Evolutionary conservation across 441 rosid genomes (phyloP), one percentile per base, ranked within the genome.

Genomic region (Dalechampia spathulata): DNA sequence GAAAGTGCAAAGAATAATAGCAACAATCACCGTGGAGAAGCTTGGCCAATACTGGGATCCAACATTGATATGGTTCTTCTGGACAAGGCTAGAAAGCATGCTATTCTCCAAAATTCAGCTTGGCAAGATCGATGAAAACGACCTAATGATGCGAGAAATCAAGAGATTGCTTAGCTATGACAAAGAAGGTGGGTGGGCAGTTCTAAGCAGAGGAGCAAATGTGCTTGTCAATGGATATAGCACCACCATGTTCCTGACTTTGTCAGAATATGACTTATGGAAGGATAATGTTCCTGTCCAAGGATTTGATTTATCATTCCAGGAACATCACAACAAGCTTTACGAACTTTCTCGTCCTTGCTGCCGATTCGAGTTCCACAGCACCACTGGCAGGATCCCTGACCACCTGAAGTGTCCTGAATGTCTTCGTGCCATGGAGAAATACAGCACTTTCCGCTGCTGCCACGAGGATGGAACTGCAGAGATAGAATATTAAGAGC

Each of bases 71-170:
- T 83, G 85, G 90, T 80, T 51, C 63, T 85, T 85, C 71, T 88
- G 96, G 96, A 64, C 68, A 3, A 75, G 91, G 73, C 46, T 88
- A 0, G 87, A 80, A 46, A 78, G 87, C 72, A 81, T 86, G 84
- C 76, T 80, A 83, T 67, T 66, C 60, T 88, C 94, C 26, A 88
- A 77, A 63, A 66, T 50, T 30, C 82, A 78, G 48, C 68, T 74
- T 0, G 61, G 66, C 0, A 63, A 25, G 44, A 34, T 32, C 0
- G 61, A 37, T 7, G 77, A 75, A 38, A 64, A 52, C 17, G 94
- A 83, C 57, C 54, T 32, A 4, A 65, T 78, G 41, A 72, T 82
- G 75, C 71, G 49, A 16, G 83, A 78, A 55, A 72, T 88, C 59
- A 69, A 67, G 74, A 63, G 70, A 17, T 22, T 85, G 68, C 83